Evolutionary conservation across 2,329 filamentous ascomycete genomes (phyloP).

Genomic region (Phoma sp.): DNA sequence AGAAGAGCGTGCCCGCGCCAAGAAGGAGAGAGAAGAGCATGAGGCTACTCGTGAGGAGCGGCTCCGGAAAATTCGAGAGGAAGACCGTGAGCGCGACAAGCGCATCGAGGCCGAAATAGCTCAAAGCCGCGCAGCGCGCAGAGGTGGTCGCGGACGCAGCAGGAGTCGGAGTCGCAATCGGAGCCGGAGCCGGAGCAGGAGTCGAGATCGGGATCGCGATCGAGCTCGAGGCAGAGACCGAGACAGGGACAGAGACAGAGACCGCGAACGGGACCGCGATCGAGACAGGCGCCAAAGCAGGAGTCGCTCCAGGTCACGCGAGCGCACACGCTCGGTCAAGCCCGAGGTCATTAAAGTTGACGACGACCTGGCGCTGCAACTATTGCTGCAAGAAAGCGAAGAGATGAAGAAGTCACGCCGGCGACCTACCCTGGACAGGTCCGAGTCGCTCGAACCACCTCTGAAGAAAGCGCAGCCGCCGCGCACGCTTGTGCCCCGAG

Average conservation of each 20-base stretch:
- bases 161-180: conserved; percentile 34
- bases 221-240: conserved; percentile 32
- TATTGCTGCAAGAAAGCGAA: conserved; percentile 46
- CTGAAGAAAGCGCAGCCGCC: conserved; percentile 45
- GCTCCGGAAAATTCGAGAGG: conserved; percentile 47
- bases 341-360: conserved; percentile 47
- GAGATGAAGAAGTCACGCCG: conserved; percentile 47
- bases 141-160: conserved; percentile 37
- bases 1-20: conserved; percentile 57
- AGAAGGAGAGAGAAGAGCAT: conserved; percentile 48
- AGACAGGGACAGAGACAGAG: conserved; percentile 33
- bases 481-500: conserved; percentile 44
- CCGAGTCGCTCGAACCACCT: conserved; percentile 48
- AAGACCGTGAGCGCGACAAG: conserved; percentile 43
- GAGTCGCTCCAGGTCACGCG: conserved; percentile 29
- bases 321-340: conserved; percentile 31
- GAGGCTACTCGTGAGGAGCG: conserved; percentile 54
- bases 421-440: conserved; percentile 45
- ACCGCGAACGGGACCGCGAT: conserved; percentile 32
- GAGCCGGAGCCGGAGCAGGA: conserved; percentile 31
- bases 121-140: conserved; percentile 53
- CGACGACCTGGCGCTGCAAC: conserved; percentile 44
- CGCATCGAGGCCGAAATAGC: conserved; percentile 58
- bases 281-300: conserved; percentile 31
- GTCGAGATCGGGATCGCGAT: conserved; percentile 25